Evolutionary conservation across 2,329 filamentous ascomycete species (phyloP).

Genomic region (Diaporthe ampelina): DNA sequence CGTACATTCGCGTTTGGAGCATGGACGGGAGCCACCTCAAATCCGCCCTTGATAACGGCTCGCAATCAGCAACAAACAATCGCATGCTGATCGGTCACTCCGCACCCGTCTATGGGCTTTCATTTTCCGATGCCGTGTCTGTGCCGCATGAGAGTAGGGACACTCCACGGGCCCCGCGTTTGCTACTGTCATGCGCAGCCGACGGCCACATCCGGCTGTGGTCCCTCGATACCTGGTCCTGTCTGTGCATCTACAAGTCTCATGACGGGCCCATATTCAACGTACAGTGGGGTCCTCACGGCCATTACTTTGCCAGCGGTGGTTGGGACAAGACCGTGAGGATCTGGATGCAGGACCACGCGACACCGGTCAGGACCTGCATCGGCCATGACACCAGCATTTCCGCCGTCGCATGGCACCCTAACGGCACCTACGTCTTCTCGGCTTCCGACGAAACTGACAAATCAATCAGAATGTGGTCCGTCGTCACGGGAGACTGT

Average conservation of each 20-base stretch:
- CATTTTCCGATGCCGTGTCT: slow-evolving; percentile 83
- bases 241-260: slow-evolving; percentile 92
- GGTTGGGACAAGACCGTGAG: slow-evolving; percentile 92
- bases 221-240: slow-evolving; percentile 93
- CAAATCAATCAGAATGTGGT: slow-evolving; percentile 98
- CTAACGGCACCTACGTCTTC: slow-evolving; percentile 93
- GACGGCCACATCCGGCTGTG: slow-evolving; percentile 92
- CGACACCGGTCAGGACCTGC: slow-evolving; percentile 88
- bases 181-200: slow-evolving; percentile 87
- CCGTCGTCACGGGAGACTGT: slow-evolving; percentile 86
- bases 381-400: slow-evolving; percentile 94
- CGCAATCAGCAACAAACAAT: slow-evolving; percentile 69
- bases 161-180: slow-evolving; percentile 70
- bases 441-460: slow-evolving; percentile 88
- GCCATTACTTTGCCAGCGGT: slow-evolving; percentile 92
- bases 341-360: slow-evolving; percentile 93
- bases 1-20: slow-evolving; percentile 95
- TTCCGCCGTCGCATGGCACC: slow-evolving; percentile 93
- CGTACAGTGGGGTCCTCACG: slow-evolving; percentile 89
- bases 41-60: slow-evolving; percentile 72
- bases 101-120: slow-evolving; percentile 88
- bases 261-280: slow-evolving; percentile 93
- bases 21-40: slow-evolving; percentile 86
- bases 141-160: slow-evolving; percentile 57
- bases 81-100: slow-evolving; percentile 89